These are phyloP conservation scores for Globisporangium recalcitrans DNA, from an alignment of 352 stramenopile genomes.

Conservation along the genomic window DNA sequence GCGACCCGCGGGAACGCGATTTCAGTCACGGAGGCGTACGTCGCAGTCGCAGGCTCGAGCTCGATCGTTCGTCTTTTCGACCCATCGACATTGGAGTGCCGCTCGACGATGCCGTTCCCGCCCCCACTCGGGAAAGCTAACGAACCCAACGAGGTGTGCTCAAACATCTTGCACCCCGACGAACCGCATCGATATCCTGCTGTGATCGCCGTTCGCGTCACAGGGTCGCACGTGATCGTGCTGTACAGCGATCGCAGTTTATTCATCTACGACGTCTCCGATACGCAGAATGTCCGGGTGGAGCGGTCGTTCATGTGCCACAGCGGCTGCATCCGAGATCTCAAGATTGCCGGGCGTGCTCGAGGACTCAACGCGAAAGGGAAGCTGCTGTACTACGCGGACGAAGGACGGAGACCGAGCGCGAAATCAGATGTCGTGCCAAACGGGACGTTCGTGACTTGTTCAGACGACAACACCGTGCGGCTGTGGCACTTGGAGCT, in stretches of 20 bases:
- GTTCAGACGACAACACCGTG: constrained; percentile 82
- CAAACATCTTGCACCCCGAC: constrained; percentile 38
- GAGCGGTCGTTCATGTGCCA: constrained; percentile 83
- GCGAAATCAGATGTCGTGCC: constrained; percentile 33
- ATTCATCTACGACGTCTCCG: constrained; percentile 68
- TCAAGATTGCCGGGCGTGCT: constrained; percentile 48
- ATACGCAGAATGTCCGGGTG: constrained; percentile 40
- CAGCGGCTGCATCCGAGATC: constrained; percentile 57
- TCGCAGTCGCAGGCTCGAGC: constrained; percentile 60
- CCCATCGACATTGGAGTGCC: constrained; percentile 68
- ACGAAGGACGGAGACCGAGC: constrained; percentile 9
- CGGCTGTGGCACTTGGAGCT: constrained; percentile 84
- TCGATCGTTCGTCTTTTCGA: constrained; percentile 70
- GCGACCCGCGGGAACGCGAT: constrained; percentile 50
- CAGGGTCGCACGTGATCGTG: constrained; percentile 51
- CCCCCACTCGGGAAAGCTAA: constrained; percentile 58
- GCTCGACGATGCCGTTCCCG: constrained; percentile 65
- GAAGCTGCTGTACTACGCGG: constrained; percentile 45
- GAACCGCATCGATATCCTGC: constrained; percentile 53
- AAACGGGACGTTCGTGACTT: constrained; percentile 74
- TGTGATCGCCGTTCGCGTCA: constrained; percentile 50
- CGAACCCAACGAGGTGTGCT: constrained; percentile 6
- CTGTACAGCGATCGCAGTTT: constrained; percentile 80
- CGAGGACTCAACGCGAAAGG: constrained; percentile 50
- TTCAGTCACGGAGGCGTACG: constrained; percentile 70